Conservation (phyloP, 306 rosid species). For the Betula pendula region DNA sequence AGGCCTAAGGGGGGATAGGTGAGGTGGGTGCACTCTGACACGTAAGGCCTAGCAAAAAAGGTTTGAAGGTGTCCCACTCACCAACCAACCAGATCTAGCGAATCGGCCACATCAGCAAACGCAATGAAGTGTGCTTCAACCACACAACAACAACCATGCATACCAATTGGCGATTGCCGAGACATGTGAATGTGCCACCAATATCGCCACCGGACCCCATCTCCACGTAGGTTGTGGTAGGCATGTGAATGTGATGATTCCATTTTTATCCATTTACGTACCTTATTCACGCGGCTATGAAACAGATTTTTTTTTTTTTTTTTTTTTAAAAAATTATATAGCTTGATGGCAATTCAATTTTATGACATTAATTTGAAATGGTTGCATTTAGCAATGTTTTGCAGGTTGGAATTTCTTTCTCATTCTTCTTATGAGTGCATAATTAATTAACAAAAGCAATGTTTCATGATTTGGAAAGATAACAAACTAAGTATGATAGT, state of each 20-base stretch:
- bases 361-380: too few relatives aligned
- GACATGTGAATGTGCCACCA: slow-evolving; percentile 59
- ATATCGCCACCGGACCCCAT: neutral
- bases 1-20: neutral
- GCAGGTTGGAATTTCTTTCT: too few relatives aligned
- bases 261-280: neutral
- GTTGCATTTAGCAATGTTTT: too few relatives aligned
- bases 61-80: slow-evolving; percentile 19
- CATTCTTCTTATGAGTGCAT: too few relatives aligned
- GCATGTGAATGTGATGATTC: slow-evolving; percentile 17
- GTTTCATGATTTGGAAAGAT: too few relatives aligned
- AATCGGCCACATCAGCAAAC: slow-evolving; percentile 54
- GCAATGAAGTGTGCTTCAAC: slow-evolving; percentile 33
- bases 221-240: slow-evolving; percentile 16
- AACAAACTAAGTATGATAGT: too few relatives aligned
- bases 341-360: too few relatives aligned
- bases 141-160: slow-evolving; percentile 47
- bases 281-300: neutral
- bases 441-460: too few relatives aligned
- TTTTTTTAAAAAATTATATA: too few relatives aligned
- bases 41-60: slow-evolving; percentile 21
- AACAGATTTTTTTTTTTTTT: too few relatives aligned
- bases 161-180: slow-evolving; percentile 4
- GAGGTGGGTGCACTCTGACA: slow-evolving; percentile 35
- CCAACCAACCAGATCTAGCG: slow-evolving; percentile 59